phyloP scores from a whole-genome alignment of 2,329 filamentous ascomycete genomes.

The Cladosporium sp. region DNA sequence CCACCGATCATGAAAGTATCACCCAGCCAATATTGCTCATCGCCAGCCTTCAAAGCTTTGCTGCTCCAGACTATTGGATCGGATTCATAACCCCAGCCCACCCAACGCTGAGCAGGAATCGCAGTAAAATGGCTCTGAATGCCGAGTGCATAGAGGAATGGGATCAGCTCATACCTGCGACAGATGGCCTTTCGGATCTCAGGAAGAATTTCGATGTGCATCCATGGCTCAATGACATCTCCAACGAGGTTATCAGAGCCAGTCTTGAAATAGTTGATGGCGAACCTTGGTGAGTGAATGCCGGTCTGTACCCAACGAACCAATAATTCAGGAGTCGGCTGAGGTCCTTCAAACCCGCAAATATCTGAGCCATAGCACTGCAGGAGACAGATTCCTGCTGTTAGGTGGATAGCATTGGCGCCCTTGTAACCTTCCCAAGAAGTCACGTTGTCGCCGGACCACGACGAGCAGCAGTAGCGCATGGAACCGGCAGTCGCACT shows the following conservation, averaged over 20 bases:
- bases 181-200: conserved; percentile 63
- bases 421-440: conserved; percentile 71
- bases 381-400: conserved; percentile 63
- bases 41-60: conserved; percentile 55
- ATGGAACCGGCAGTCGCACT: conserved; percentile 68
- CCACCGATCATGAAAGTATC: conserved; percentile 63
- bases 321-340: conserved; percentile 66
- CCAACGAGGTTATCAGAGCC: conserved; percentile 62
- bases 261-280: conserved; percentile 77
- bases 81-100: conserved; percentile 66
- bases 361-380: conserved; percentile 67
- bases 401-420: conserved; percentile 64
- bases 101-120: conserved; percentile 65
- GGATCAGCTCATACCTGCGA: conserved; percentile 66
- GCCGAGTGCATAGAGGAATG: conserved; percentile 65
- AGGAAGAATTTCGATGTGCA: conserved; percentile 65
- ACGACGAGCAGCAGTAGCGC: conserved; percentile 66
- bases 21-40: conserved; percentile 71
- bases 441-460: conserved; percentile 72
- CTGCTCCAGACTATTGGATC: conserved; percentile 63
- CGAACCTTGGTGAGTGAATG: conserved; percentile 65
- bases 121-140: conserved; percentile 60
- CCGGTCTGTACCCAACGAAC: conserved; percentile 71
- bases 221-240: conserved; percentile 74
- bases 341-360: conserved; percentile 70